A percentile compares a stretch with the other conserved stretches of the same genome.
Evolutionary conservation across 768 basidiomycete species (phyloP).

Genomic region (Strobilomyces dryophilus): DNA sequence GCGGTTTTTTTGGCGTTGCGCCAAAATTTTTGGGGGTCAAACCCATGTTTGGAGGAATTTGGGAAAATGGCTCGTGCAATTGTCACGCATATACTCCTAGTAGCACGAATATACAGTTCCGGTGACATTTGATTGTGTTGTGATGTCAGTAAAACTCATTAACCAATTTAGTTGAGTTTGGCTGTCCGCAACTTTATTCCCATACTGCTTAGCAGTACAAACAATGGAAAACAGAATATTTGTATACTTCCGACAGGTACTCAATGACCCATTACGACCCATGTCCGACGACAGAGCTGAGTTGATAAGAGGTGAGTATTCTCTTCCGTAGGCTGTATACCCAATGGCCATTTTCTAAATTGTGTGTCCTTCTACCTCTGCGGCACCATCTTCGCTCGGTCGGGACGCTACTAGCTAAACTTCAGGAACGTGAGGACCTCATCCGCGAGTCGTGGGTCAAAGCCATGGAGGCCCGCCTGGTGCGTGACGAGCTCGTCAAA

Average conservation of each 20-base stretch:
- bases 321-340: neutral
- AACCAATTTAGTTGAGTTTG: too few relatives aligned
- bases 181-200: too few relatives aligned
- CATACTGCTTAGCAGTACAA: neutral
- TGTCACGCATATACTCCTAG: too few relatives aligned
- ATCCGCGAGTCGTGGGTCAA: slow-evolving; percentile 93
- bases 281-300: slow-evolving; percentile 35
- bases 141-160: too few relatives aligned
- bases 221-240: slow-evolving; percentile 9
- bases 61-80: too few relatives aligned
- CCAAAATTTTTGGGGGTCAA: too few relatives aligned
- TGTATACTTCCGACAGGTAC: neutral
- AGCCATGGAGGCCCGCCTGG: slow-evolving; percentile 88
- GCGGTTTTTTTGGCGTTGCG: too few relatives aligned
- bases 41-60: too few relatives aligned
- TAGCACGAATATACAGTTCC: too few relatives aligned
- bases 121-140: too few relatives aligned
- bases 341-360: neutral
- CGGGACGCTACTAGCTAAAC: slow-evolving; percentile 41
- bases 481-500: slow-evolving; percentile 82
- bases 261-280: neutral
- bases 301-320: slow-evolving; percentile 28
- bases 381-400: neutral
- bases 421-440: slow-evolving; percentile 66
- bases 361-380: neutral